Conservation (phyloP, 768 basidiomycete species). For the Amanita pallidorosea region DNA sequence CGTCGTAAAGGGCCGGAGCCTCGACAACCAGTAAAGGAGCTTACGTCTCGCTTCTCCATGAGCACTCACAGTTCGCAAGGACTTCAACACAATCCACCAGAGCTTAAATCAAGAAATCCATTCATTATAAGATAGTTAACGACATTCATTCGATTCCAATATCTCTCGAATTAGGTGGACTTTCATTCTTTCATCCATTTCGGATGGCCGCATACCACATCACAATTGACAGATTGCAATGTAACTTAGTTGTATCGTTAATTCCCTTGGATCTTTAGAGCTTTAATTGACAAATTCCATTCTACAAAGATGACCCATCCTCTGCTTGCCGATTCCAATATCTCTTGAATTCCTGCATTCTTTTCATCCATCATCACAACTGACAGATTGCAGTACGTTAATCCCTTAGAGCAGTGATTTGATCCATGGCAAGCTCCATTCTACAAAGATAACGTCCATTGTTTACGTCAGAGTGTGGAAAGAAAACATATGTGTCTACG, state of each 20-base stretch:
- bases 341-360: no score
- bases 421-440: background rate
- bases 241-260: background rate
- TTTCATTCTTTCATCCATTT: background rate
- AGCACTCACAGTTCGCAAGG: background rate
- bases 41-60: background rate
- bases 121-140: background rate
- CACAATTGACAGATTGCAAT: background rate
- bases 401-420: background rate
- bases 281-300: background rate
- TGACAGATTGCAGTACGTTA: background rate
- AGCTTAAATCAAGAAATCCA: background rate
- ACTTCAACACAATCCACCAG: background rate
- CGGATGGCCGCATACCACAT: no score
- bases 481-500: constrained; percentile 7
- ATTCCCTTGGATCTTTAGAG: no score
- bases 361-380: no score
- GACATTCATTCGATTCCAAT: background rate
- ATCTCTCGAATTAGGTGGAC: background rate
- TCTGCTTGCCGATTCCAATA: no score
- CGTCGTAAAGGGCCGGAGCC: constrained; percentile 55
- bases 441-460: background rate
- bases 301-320: background rate
- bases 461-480: background rate
- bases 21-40: constrained; percentile 45